Evolutionary conservation across 805 yeast species (phyloP).

Genomic region (Metschnikowia colocasiae): DNA sequence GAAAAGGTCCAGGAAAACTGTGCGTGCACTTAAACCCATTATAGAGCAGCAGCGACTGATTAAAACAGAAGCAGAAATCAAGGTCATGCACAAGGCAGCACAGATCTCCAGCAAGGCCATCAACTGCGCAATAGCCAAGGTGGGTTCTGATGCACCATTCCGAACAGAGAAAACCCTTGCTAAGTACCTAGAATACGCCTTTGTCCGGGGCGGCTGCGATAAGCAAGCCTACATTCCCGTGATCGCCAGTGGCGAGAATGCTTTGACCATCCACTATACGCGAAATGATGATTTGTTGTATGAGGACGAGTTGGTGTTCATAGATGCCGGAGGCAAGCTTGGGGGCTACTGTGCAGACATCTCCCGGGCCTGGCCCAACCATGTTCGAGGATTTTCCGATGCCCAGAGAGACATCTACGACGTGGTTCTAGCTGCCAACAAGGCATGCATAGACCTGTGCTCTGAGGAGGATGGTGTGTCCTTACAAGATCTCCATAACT

Average conservation of each 20-base stretch:
- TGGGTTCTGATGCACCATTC: slow-evolving; percentile 44
- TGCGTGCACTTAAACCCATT: slow-evolving; percentile 41
- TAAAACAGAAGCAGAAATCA: slow-evolving; percentile 74
- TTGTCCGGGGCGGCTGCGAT: slow-evolving; percentile 85
- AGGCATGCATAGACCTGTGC: slow-evolving; percentile 70
- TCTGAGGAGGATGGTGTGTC: slow-evolving; percentile 50
- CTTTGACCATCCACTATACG: slow-evolving; percentile 90
- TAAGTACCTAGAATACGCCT: slow-evolving; percentile 76
- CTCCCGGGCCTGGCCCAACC: slow-evolving; percentile 93
- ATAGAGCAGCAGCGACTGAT: slow-evolving; percentile 55
- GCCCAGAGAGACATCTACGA: slow-evolving; percentile 86
- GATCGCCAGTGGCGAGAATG: slow-evolving; percentile 89
- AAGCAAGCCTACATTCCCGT: slow-evolving; percentile 91
- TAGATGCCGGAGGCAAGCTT: slow-evolving; percentile 90
- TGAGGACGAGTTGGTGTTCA: slow-evolving; percentile 77
- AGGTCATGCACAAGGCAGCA: slow-evolving; percentile 78
- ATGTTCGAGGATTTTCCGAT: slow-evolving; percentile 61
- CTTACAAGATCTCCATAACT: slow-evolving; percentile 70
- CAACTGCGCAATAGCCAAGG: slow-evolving; percentile 71
- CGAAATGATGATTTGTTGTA: slow-evolving; percentile 80
- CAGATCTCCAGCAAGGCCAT: slow-evolving; percentile 78
- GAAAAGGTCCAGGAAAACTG: slow-evolving; percentile 30
- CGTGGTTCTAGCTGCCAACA: slow-evolving; percentile 82
- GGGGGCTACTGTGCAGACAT: slow-evolving; percentile 97
- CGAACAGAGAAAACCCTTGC: slow-evolving; percentile 73